Evolutionary conservation across 2,329 filamentous ascomycete species (phyloP), one percentile per base, ranked within the genome.

Genomic region (Nemania serpens): DNA sequence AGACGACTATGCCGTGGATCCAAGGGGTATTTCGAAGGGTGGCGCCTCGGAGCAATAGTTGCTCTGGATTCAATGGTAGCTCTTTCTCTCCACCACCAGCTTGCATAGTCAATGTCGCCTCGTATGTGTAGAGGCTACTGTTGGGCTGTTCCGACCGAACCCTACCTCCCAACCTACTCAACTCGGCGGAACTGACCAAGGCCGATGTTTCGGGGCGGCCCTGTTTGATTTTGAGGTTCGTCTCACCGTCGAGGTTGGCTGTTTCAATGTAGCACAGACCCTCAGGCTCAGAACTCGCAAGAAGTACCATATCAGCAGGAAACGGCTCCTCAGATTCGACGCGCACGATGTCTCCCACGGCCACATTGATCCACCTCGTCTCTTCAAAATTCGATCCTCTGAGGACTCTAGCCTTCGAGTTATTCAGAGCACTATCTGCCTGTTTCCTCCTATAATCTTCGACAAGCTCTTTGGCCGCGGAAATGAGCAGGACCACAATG

Each of bases 241-340:
- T 99, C 78, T 99, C 95, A 69, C 95, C 95, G 71, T 99, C 95
- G 60, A 99, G 81, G 74, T 99, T 99, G 22, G 95, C 94, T 1
- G 95, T 99, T 78, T 99, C 95, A 73, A 99, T 98, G 75, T 99
- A 99, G 78, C 95, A 99, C 58, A 99, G 80, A 70, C 95, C 95
- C 79, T 99, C 95, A 1, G 95, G 96, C 75, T 99, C 96, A 6
- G 95, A 98, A 71, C 92, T 96, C 9, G 95, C 93, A 58, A 99
- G 81, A 25, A 99, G 82, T 4, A 98, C 92, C 66, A 99, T 77
- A 76, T 99, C 95, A 39, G 95, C 93, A 0, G 95, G 95, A 73
- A 99, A 98, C 0, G 95, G 89, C 73, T 97, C 88, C 74, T 99
- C 96, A 0, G 93, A 97, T 73, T 98, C 88, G 59, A 99, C 93